A percentile compares a stretch with the other conserved stretches of the same genome.
phyloP scores from a whole-genome alignment of 192 early-diverging fungal genomes.

The Coemansia sp. region DNA sequence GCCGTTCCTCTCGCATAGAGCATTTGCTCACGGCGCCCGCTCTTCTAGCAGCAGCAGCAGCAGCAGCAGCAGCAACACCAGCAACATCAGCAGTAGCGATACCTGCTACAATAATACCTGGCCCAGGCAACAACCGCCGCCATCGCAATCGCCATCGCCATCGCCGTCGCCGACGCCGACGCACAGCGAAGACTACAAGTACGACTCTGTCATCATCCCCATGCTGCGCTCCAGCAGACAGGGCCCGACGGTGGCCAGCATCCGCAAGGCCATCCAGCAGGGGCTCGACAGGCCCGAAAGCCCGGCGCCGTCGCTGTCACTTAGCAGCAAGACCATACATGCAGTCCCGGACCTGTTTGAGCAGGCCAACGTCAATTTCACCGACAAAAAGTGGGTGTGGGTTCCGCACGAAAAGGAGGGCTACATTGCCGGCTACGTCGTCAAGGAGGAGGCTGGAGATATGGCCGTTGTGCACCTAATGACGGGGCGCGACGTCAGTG shows the following conservation, averaged over 20 bases:
- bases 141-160: neutral
- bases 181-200: neutral
- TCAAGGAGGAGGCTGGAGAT: conserved; percentile 66
- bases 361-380: conserved; percentile 71
- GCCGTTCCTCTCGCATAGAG: neutral
- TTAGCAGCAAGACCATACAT: conserved; percentile 41
- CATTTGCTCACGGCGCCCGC: conserved; percentile 4
- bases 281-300: conserved; percentile 49
- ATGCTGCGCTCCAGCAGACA: conserved; percentile 35
- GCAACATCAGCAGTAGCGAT: neutral
- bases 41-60: neutral
- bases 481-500: conserved; percentile 69
- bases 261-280: conserved; percentile 54
- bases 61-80: neutral
- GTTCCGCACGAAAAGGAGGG: conserved; percentile 89
- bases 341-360: conserved; percentile 53
- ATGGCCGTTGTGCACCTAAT: conserved; percentile 73
- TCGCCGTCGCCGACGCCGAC: neutral
- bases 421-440: conserved; percentile 82
- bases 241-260: conserved; percentile 54
- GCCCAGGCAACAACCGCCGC: neutral
- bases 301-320: conserved; percentile 30
- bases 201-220: conserved; percentile 1
- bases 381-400: conserved; percentile 98
- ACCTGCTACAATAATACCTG: neutral